A percentile compares a stretch with the other conserved stretches of the same genome.
Conservation (phyloP, 768 basidiomycete genomes). For the Hygrocybe punicea region DNA sequence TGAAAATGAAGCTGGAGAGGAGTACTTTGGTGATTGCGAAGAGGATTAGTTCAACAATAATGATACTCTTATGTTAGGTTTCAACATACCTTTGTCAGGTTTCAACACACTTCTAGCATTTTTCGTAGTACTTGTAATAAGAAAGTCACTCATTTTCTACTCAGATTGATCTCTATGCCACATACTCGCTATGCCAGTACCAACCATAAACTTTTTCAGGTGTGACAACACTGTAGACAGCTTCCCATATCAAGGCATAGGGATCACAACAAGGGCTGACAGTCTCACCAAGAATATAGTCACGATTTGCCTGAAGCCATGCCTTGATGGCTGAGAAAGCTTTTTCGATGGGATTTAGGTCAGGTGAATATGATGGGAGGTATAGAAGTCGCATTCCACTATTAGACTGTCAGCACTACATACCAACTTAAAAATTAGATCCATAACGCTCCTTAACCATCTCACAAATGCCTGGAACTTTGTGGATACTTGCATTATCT, state of each 20-base stretch:
- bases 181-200: constrained; percentile 19
- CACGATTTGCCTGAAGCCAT: constrained; percentile 8
- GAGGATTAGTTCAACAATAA: no score
- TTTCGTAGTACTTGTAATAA: not conserved
- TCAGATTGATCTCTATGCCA: not conserved
- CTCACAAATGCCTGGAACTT: constrained; percentile 23
- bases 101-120: not conserved
- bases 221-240: constrained; percentile 15
- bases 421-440: no score
- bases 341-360: constrained; percentile 9
- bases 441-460: constrained; percentile 31
- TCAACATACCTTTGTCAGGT: not conserved
- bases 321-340: constrained; percentile 27
- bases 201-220: constrained; percentile 15
- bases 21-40: no score
- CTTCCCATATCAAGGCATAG: constrained; percentile 17
- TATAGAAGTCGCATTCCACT: constrained; percentile 1
- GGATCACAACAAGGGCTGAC: constrained; percentile 14
- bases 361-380: constrained; percentile 7
- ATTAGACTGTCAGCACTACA: not conserved
- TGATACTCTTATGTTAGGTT: no score
- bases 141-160: not conserved
- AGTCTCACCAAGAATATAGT: constrained; percentile 5
- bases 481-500: constrained; percentile 39
- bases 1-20: no score